Base-by-base conservation (phyloP, 2,329 filamentous ascomycete genomes). In the Paramyrothecium roridum region DNA sequence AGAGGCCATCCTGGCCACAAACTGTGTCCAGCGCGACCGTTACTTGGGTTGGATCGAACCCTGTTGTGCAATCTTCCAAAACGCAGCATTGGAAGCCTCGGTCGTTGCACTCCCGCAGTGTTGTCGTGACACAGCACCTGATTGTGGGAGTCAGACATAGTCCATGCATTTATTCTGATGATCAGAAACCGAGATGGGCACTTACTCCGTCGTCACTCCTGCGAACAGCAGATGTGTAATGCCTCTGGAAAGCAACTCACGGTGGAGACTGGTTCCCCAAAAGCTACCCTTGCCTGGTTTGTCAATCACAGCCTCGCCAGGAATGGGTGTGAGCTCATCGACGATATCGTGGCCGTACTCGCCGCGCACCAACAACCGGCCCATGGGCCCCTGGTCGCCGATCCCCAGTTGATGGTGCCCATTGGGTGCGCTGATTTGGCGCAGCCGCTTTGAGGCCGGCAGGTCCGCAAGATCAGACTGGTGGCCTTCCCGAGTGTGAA, bases 221-320 rank as follows among this genome's bases (percentile, higher is more conserved):
- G 75, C 70, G 37, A 86, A 73, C 1, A 86, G 67, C 1, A 86
- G 66, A 65, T 86, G 81, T 2, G 82, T 85, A 54, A 85, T 79
- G 1, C 78, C 82, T 59, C 77, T 71, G 22, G 80, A 78, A 56
- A 82, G 73, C 49, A 86, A 68, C 21, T 75, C 71, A 55, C 81
- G 76, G 59, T 84, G 73, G 7, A 86, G 69, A 23, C 70, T 69
- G 1, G 83, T 86, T 34, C 79, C 76, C 80, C 80, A 85, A 62
- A 84, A 85, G 3, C 79, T 78, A 16, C 82, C 82, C 63, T 84
- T 85, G 10, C 81, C 81, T 2, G 80, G 78, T 65, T 84, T 84
- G 64, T 85, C 81, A 48, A 85, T 77, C 3, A 85, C 74, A 1
- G 77, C 67, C 65, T 85, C 82, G 16, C 75, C 76, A 2, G 80